Conservation (phyloP, 1,139 yeast genomes). For the Yamadazyma diddensiae region DNA sequence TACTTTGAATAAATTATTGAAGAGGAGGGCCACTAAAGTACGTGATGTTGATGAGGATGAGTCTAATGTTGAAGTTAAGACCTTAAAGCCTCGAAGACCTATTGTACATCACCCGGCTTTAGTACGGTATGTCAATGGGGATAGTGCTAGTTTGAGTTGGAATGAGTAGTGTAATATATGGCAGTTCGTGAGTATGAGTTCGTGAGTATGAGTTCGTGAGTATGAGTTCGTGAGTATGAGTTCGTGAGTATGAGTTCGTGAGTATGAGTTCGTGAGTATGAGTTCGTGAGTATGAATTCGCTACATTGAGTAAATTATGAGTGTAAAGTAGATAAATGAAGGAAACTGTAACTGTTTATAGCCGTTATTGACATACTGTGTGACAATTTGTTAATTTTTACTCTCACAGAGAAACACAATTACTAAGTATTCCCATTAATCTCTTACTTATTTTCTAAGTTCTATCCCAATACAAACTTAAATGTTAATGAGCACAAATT, state of each 20-base stretch:
- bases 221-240: neutral
- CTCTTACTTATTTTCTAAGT: too few species aligned
- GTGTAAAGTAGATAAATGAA: too few species aligned
- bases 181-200: too few species aligned
- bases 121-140: constrained; percentile 19
- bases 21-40: constrained; percentile 75
- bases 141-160: neutral
- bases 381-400: too few species aligned
- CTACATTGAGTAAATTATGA: too few species aligned
- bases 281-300: neutral
- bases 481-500: too few species aligned
- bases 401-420: too few species aligned
- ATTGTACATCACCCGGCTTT: constrained; percentile 32
- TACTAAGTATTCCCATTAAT: too few species aligned
- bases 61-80: constrained; percentile 15
- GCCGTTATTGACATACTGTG: too few species aligned
- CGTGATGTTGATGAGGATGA: constrained; percentile 22
- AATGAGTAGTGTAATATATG: too few species aligned
- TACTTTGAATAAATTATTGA: constrained; percentile 78
- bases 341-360: too few species aligned
- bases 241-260: neutral
- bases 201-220: neutral
- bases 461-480: too few species aligned
- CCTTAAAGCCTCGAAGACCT: constrained; percentile 35
- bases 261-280: neutral